Evolutionary conservation across 2,329 filamentous ascomycete genomes (phyloP).

Genomic region (Trichoderma harzianum): DNA sequence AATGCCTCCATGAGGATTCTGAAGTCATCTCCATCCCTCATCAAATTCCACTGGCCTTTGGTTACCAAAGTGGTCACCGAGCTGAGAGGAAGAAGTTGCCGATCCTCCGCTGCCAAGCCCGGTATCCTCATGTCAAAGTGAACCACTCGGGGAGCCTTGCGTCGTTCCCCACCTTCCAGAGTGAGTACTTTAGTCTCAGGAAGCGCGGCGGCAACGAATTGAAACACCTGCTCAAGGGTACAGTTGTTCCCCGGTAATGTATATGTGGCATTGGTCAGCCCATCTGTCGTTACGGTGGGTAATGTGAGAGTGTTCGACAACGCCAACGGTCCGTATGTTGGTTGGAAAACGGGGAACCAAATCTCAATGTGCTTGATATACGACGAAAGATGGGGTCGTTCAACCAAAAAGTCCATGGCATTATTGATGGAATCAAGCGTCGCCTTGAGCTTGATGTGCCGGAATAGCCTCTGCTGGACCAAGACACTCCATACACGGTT

Average conservation of each 20-base stretch:
- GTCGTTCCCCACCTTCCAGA: constrained; percentile 72
- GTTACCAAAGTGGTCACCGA: constrained; percentile 66
- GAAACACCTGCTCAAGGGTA: constrained; percentile 66
- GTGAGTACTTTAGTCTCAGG: constrained; percentile 64
- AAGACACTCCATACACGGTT: constrained; percentile 61
- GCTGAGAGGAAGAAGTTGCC: constrained; percentile 43
- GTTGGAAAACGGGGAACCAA: constrained; percentile 73
- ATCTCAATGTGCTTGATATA: constrained; percentile 72
- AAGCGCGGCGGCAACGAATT: constrained; percentile 57
- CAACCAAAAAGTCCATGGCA: constrained; percentile 58
- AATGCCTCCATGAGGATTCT: constrained; percentile 57
- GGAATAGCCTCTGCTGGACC: constrained; percentile 69
- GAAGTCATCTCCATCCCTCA: constrained; percentile 62
- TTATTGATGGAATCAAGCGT: constrained; percentile 60
- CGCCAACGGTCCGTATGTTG: constrained; percentile 45
- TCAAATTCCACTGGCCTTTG: constrained; percentile 75
- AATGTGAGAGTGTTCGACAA: constrained; percentile 44
- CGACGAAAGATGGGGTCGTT: constrained; percentile 54
- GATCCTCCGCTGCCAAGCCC: constrained; percentile 29
- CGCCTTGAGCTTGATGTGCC: constrained; percentile 73
- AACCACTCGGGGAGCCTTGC: constrained; percentile 66
- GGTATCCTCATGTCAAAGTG: constrained; percentile 30
- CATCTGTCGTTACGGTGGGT: constrained; percentile 53
- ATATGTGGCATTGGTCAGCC: constrained; percentile 56
- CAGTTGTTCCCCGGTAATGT: constrained; percentile 63